phyloP scores from a whole-genome alignment of 768 basidiomycete genomes.

The Galerina marginata region DNA sequence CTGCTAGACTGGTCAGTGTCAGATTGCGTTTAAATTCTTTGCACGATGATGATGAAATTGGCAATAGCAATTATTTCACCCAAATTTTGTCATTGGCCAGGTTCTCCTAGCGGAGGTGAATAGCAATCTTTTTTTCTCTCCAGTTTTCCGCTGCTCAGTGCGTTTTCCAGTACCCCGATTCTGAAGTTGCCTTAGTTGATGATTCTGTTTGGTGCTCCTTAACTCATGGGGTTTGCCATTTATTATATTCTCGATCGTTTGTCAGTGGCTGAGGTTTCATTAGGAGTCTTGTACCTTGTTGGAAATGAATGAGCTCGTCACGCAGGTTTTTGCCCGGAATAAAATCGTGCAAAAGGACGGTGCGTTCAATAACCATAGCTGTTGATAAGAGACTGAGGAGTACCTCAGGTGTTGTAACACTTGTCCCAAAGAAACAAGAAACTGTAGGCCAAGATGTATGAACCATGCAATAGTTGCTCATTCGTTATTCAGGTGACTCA shows the following conservation, averaged over 20 bases:
- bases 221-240: slow-evolving; percentile 7
- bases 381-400: neutral
- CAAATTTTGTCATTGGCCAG: slow-evolving; percentile 13
- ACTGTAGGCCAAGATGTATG: too few relatives aligned
- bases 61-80: slow-evolving; percentile 16
- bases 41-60: neutral
- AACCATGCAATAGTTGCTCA: too few relatives aligned
- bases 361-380: neutral
- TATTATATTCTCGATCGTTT: slow-evolving; percentile 11
- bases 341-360: slow-evolving; percentile 6
- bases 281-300: slow-evolving; percentile 6
- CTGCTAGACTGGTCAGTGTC: neutral
- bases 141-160: neutral
- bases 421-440: neutral
- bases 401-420: neutral
- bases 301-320: slow-evolving; percentile 11
- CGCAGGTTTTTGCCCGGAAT: neutral
- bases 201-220: slow-evolving; percentile 19
- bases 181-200: slow-evolving; percentile 15
- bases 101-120: slow-evolving; percentile 5
- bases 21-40: too few relatives aligned
- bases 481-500: too few relatives aligned
- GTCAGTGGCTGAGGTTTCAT: neutral
- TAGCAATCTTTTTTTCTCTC: neutral
- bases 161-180: slow-evolving; percentile 7